Percentiles rank a stretch among this genome's conserved stretches.
Evolutionary conservation across 1,139 yeast genomes (phyloP).

Genomic region (Geotrichum siamense): DNA sequence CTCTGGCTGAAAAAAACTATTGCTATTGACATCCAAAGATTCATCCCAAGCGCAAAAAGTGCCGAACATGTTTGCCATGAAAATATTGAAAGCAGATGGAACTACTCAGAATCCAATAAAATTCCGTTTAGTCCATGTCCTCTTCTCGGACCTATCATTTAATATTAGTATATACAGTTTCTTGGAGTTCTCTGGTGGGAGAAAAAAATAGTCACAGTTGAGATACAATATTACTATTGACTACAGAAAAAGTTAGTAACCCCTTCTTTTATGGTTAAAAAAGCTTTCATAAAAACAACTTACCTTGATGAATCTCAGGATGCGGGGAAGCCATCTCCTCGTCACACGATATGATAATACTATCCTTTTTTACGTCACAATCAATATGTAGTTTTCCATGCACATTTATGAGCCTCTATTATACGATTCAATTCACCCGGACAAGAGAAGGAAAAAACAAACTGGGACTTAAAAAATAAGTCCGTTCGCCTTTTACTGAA

Average conservation of each 20-base stretch:
- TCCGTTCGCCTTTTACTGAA: too few relatives aligned
- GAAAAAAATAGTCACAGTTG: neutral
- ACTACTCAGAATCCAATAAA: slow-evolving; percentile 14
- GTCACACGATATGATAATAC: neutral
- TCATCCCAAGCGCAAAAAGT: slow-evolving; percentile 26
- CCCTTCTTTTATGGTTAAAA: too few relatives aligned
- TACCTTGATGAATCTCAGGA: too few relatives aligned
- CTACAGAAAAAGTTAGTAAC: neutral
- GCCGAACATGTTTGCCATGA: slow-evolving; percentile 29
- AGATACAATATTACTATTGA: neutral
- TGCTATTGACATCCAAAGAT: slow-evolving; percentile 19
- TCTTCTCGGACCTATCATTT: neutral
- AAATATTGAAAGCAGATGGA: slow-evolving; percentile 20
- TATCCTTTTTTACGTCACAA: neutral
- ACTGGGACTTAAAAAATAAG: too few relatives aligned
- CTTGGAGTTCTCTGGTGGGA: neutral
- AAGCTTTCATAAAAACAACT: too few relatives aligned
- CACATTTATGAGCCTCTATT: neutral
- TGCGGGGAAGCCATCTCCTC: neutral
- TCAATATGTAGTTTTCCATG: neutral
- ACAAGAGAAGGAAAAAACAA: neutral
- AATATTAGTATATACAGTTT: neutral
- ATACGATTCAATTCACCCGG: neutral
- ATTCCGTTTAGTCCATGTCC: neutral
- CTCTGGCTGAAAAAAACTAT: slow-evolving; percentile 10